Evolutionary conservation across 2,329 filamentous ascomycete genomes (phyloP), one percentile per base, ranked within the genome.

Genomic region (Hypomyces rosellus): DNA sequence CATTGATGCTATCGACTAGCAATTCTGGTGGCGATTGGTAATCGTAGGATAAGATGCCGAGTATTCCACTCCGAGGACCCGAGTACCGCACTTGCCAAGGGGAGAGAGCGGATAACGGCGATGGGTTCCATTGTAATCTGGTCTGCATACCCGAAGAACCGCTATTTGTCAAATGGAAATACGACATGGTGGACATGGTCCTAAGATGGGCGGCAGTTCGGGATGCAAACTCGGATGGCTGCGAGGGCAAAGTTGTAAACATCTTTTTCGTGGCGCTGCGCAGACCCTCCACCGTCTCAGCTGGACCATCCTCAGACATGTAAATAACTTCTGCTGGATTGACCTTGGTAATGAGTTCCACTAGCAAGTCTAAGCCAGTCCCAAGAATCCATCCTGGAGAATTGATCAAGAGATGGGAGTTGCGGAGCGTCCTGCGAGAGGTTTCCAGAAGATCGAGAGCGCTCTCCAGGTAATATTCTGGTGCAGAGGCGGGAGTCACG

Each of bases 141-240:
- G 45, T 7, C 1, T 16, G n/a, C 11, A 22, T 5, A 7, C 52
- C 48, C 14, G 42, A 20, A 3, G 48, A 34, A 48, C 55, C 53
- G 33, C 39, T 56, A 46, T 43, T 25, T 48, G 37, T 53, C 9
- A 72, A 56, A 61, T 92, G 88, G 60, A 92, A 89, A 59, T 91
- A 92, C 0, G 86, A 84, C 75, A 89, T 84, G n/a, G 77, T 81
- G 57, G 90, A 86, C 85, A 92, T 89, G 5, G 78, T 76, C 46
- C 86, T 73, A 3, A 88, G 66, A 54, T 91, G 82, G 0, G 80
- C 75, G 0, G 85, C 77, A 9, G 83, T 86, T 36, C 84, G 73
- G 3, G 77, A 70, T 1, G 73, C 73, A 38, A 73, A 72, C 38
- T 81, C 77, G n/a, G 73, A 74, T 8, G 74, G 65, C 57, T 84